Percentiles rank a stretch among this genome's conserved stretches.
phyloP scores from a whole-genome alignment of 148 eudicot genomes.

The Vaccinium myrtillus region DNA sequence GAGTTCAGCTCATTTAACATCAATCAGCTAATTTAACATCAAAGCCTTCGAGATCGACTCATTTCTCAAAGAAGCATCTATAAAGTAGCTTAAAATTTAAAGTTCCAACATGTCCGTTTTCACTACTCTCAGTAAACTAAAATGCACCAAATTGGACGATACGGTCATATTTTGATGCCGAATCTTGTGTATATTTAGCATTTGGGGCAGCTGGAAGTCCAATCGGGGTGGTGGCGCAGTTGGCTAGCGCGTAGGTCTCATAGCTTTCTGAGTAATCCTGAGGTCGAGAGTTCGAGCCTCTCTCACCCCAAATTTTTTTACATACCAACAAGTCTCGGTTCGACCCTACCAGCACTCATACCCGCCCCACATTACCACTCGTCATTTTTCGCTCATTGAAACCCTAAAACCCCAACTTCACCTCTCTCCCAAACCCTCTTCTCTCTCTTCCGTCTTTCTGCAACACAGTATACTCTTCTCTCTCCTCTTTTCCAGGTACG shows the following conservation, averaged over 20 bases:
- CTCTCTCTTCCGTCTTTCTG: neutral
- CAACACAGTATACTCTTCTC: neutral
- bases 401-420: conserved; percentile 13
- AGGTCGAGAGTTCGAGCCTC: conserved; percentile 42
- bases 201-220: neutral
- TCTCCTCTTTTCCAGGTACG: neutral
- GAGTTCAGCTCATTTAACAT: no score
- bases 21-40: no score
- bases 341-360: no score
- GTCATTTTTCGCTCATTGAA: neutral
- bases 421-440: neutral
- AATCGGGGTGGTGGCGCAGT: conserved; percentile 34
- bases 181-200: no score
- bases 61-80: no score
- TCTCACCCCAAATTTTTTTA: conserved; percentile 26
- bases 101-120: no score
- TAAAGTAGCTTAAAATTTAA: no score
- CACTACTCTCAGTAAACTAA: no score
- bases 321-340: neutral
- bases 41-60: no score
- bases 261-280: conserved; percentile 31
- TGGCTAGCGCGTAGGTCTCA: conserved; percentile 39
- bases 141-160: no score
- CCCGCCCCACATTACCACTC: neutral
- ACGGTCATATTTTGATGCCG: no score